These are phyloP conservation scores for Alternaria atra DNA, from an alignment of 2,329 filamentous ascomycete species.

Conservation along the genomic window DNA sequence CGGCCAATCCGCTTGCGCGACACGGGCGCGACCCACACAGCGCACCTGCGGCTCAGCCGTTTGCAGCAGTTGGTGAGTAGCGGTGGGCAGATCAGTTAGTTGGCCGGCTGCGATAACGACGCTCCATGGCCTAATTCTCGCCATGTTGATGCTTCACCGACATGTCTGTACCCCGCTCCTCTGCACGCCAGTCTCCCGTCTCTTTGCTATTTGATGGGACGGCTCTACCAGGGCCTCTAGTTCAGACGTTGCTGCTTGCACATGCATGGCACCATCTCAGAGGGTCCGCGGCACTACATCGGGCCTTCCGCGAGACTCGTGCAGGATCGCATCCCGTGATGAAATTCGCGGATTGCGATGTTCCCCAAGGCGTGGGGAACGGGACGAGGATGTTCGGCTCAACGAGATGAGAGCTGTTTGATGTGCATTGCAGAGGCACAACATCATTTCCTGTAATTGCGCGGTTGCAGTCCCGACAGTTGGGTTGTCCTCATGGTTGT, in stretches of 20 bases:
- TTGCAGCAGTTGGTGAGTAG: conserved; percentile 38
- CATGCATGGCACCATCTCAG: conserved; percentile 15
- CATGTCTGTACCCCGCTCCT: conserved; percentile 37
- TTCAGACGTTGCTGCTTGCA: conserved; percentile 12
- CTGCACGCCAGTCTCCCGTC: conserved; percentile 8
- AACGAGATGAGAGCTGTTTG: conserved; percentile 38
- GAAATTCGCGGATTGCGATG: conserved; percentile 10
- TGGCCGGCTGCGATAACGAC: conserved; percentile 37
- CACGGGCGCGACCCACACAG: conserved; percentile 22
- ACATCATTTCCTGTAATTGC: conserved; percentile 26
- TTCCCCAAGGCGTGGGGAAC: conserved; percentile 37
- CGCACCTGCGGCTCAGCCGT: conserved; percentile 42
- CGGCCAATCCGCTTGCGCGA: conserved; percentile 26
- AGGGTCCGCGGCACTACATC: conserved; percentile 19
- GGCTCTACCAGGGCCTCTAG: conserved; percentile 14
- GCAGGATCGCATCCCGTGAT: conserved; percentile 19
- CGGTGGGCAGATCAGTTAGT: conserved; percentile 31
- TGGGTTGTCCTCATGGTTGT: conserved; percentile 7
- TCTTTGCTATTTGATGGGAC: conserved; percentile 5
- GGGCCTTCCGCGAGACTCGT: conserved; percentile 21
- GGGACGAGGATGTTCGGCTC: conserved; percentile 10
- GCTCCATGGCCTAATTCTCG: conserved; percentile 14
- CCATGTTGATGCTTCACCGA: conserved; percentile 35
- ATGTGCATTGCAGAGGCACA: conserved; percentile 23
- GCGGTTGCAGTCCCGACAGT: not conserved